phyloP scores from a whole-genome alignment of 2,329 filamentous ascomycete species.

The Chaetomiaceae sp. region DNA sequence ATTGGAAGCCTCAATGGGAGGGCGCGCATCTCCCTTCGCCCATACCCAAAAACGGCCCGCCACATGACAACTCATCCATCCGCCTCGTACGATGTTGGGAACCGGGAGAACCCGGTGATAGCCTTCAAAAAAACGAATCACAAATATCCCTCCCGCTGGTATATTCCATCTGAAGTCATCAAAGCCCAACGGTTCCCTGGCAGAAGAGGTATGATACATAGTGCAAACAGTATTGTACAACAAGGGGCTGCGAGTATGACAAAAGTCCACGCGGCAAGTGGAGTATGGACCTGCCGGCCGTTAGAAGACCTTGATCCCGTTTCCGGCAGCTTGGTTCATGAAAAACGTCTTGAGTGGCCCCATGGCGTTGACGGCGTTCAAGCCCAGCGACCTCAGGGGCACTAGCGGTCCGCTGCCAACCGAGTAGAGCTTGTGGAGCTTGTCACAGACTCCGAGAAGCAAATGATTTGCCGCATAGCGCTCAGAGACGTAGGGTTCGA shows the following conservation, averaged over 20 bases:
- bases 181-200: neutral
- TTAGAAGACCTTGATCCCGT: conserved; percentile 44
- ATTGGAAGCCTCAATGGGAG: neutral
- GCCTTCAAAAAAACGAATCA: neutral
- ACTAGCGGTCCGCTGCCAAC: conserved; percentile 75
- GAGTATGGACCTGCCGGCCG: neutral
- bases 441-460: conserved; percentile 76
- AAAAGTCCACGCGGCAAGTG: conserved; percentile 13
- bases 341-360: conserved; percentile 75
- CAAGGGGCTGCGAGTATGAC: conserved; percentile 1
- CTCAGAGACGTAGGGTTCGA: conserved; percentile 78
- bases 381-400: conserved; percentile 69
- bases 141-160: neutral
- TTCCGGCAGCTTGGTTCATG: conserved; percentile 68
- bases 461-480: conserved; percentile 78
- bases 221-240: conserved; percentile 18
- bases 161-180: conserved; percentile 1
- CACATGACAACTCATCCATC: conserved; percentile 9
- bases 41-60: neutral
- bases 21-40: no score
- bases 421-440: conserved; percentile 90
- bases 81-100: neutral
- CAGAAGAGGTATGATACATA: conserved; percentile 11
- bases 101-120: neutral
- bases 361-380: conserved; percentile 71